A percentile compares a stretch with the other conserved stretches of the same genome.
These are phyloP conservation scores for Tilletia walkeri DNA, from an alignment of 1,284 basidiomycete species.

Conservation along the genomic window DNA sequence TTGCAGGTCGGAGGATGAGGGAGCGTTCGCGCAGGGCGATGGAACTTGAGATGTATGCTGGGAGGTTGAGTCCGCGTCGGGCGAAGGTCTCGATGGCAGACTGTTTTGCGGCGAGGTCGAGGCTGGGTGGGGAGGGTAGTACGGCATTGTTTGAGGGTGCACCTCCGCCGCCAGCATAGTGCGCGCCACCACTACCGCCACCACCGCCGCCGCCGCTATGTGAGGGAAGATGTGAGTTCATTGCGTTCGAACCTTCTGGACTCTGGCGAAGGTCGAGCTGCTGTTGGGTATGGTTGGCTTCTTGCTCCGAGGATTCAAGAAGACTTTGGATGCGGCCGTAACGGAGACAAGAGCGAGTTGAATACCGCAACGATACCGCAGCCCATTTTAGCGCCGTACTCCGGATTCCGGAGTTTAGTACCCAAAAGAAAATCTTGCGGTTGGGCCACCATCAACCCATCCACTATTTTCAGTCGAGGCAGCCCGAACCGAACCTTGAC, in stretches of 20 bases:
- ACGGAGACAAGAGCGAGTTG: too few relatives aligned
- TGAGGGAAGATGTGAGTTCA: background rate
- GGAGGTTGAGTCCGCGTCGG: background rate
- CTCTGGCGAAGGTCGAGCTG: too few relatives aligned
- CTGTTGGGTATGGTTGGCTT: too few relatives aligned
- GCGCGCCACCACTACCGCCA: background rate
- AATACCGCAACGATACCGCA: too few relatives aligned
- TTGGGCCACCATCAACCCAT: too few relatives aligned
- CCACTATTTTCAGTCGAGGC: too few relatives aligned
- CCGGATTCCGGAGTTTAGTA: too few relatives aligned
- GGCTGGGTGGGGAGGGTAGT: background rate
- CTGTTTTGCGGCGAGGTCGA: background rate
- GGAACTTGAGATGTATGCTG: background rate
- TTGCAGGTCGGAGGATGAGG: background rate
- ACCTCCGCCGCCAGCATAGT: background rate
- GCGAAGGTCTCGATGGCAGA: background rate
- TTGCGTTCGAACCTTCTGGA: background rate
- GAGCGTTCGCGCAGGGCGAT: constrained; percentile 1
- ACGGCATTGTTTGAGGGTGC: background rate
- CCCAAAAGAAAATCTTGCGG: too few relatives aligned
- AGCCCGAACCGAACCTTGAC: too few relatives aligned
- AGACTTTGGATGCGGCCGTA: too few relatives aligned
- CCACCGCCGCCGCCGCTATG: background rate
- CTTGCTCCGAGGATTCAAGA: too few relatives aligned
- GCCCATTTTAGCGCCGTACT: too few relatives aligned